A percentile compares a stretch with the other conserved stretches of the same genome.
phyloP scores from a whole-genome alignment of 2,329 filamentous ascomycete genomes.

The Colletotrichum sp. region DNA sequence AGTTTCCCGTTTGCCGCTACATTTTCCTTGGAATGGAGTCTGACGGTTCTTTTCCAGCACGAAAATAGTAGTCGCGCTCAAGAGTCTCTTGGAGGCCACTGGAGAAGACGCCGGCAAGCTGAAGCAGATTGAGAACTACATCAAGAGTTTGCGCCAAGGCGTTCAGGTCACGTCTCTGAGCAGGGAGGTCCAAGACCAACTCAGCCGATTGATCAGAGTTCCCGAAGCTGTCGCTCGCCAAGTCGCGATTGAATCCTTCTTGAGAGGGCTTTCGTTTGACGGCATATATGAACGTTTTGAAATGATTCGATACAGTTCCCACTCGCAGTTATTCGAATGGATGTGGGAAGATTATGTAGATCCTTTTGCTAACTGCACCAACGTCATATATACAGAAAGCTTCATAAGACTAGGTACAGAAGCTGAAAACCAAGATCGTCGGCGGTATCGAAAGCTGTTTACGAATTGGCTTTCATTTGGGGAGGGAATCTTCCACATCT shows the following conservation, averaged over 20 bases:
- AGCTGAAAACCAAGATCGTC: too few species aligned
- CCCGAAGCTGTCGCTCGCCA: not conserved
- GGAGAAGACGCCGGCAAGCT: not conserved
- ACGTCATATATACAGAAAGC: too few species aligned
- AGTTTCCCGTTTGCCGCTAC: not conserved
- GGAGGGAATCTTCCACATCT: accelerated
- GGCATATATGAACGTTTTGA: not conserved
- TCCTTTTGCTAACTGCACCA: too few species aligned
- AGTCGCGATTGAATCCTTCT: accelerated
- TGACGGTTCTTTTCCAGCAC: not conserved
- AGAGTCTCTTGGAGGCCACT: accelerated
- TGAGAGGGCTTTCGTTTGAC: accelerated
- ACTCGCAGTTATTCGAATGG: too few species aligned
- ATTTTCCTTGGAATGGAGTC: too few species aligned
- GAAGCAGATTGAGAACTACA: not conserved
- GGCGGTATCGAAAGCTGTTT: too few species aligned
- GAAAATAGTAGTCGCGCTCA: accelerated
- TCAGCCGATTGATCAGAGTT: accelerated
- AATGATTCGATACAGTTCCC: too few species aligned
- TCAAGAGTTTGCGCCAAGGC: not conserved
- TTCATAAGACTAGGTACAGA: too few species aligned
- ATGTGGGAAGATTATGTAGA: too few species aligned
- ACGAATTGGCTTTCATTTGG: too few species aligned
- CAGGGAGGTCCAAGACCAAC: not conserved
- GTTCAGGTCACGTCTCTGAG: not conserved